Evolutionary conservation across 805 yeast genomes (phyloP), one percentile per base, ranked within the genome.

Genomic region (Zygosaccharomyces rouxii): DNA sequence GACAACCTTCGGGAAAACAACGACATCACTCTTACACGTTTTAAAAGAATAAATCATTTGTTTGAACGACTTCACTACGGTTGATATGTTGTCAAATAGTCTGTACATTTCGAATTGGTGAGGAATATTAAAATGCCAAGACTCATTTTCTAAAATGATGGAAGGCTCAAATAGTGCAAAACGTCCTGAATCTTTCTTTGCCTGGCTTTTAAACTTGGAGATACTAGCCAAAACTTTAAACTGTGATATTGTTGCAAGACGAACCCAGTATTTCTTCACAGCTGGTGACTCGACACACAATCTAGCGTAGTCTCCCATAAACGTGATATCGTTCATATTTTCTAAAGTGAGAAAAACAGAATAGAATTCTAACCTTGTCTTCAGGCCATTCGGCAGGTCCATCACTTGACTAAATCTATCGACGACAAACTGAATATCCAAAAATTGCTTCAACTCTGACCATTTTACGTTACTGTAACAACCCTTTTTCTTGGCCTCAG

Each of bases 1-100:
- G 2, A 66, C 54, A 10, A 44, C 50, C 41, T 74, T 51, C 14
- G 79, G 80, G 40, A 58, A 55, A 10, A 74, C 71, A 5, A 70
- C 63, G 21, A 67, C 49, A 39, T 72, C 68, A 38, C 66, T 61
- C 19, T 69, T 62, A 38, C 75, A 71, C 10, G 69, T 67, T 29
- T 68, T 66, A 52, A 84, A 71, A 16, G 83, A 77, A 47, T 72
- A 71, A 23, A 67, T 60, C 52, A 84, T 70, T 54, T 88, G 95
- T 51, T 76, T 78, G 10, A 83, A 62, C 0, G 88, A 76, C 62
- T 90, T 90, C 44, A 74, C 73, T 35, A 83, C 68, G 0, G 89
- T 81, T 16, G 87, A 76, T 13, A 86, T 69, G 57, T 86, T 86
- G 58, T 90, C 97, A 58, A 90, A 80, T n/a, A 90, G 76, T 21